Conservation (phyloP, 1,284 basidiomycete genomes). For the Gomphus bonarii region DNA sequence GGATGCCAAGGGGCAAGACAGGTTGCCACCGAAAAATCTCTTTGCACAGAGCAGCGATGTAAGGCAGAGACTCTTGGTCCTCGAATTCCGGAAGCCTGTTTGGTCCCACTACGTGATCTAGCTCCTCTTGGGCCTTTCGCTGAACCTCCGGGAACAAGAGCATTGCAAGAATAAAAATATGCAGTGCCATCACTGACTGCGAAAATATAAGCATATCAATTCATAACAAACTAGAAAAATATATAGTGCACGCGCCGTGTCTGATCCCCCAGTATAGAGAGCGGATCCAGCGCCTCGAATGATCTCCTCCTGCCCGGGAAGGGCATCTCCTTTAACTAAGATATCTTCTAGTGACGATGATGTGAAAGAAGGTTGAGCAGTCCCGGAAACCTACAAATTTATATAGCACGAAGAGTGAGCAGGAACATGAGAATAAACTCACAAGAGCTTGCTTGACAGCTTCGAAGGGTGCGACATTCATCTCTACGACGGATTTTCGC, state of each 20-base stretch:
- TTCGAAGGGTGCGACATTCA: conserved; percentile 15
- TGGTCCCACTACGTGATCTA: conserved; percentile 8
- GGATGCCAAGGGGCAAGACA: conserved; percentile 3
- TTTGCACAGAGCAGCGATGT: neutral
- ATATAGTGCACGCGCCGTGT: neutral
- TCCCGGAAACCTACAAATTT: conserved; percentile 6
- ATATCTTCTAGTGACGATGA: neutral
- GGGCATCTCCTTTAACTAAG: neutral
- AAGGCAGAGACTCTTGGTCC: conserved; percentile 6
- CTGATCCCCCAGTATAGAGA: too few relatives aligned
- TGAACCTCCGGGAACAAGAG: neutral
- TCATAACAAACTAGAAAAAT: neutral
- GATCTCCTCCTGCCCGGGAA: neutral
- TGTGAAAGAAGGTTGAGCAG: conserved; percentile 15
- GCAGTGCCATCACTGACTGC: conserved; percentile 10
- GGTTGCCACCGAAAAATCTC: conserved; percentile 7
- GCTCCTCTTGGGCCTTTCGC: too few relatives aligned
- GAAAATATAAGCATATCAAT: neutral
- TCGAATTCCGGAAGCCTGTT: neutral
- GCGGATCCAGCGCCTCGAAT: neutral
- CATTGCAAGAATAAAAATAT: conserved; percentile 8
- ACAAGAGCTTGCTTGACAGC: conserved; percentile 17
- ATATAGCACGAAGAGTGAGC: neutral
- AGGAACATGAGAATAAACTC: neutral
- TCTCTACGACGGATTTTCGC: conserved; percentile 10